Evolutionary conservation across 1,139 yeast species (phyloP).

Genomic region (Yamadazyma diospyri): DNA sequence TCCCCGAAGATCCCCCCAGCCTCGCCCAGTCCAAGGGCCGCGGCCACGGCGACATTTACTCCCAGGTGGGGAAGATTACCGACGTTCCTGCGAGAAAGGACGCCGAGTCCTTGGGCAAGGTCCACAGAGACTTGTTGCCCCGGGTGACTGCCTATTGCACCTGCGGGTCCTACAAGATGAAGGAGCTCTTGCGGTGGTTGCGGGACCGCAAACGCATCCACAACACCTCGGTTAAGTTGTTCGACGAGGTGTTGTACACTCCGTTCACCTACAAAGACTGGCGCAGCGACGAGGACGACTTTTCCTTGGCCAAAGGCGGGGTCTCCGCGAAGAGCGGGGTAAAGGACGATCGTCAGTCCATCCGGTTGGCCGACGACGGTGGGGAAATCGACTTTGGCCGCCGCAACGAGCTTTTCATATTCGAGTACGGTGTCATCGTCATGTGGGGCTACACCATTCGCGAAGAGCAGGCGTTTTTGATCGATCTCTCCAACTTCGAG

Average conservation of each 20-base stretch:
- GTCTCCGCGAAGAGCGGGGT: conserved; percentile 22
- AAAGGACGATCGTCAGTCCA: conserved; percentile 40
- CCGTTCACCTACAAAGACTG: conserved; percentile 84
- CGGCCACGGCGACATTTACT: conserved; percentile 52
- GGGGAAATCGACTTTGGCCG: conserved; percentile 86
- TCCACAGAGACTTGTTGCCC: conserved; percentile 79
- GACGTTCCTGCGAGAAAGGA: conserved; percentile 92
- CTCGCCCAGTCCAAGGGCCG: conserved; percentile 18
- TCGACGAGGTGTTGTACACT: conserved; percentile 91
- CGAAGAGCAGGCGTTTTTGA: conserved; percentile 80
- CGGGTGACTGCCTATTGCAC: conserved; percentile 96
- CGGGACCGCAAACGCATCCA: conserved; percentile 72
- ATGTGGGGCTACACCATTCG: conserved; percentile 89
- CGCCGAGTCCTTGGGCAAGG: conserved; percentile 89
- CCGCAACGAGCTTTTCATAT: conserved; percentile 77
- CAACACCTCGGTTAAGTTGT: conserved; percentile 78
- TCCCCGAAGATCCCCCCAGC: conserved; percentile 73
- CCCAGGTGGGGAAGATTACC: conserved; percentile 79
- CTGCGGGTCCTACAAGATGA: conserved; percentile 87
- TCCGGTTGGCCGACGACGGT: conserved; percentile 85
- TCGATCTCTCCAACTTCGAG: conserved; percentile 83
- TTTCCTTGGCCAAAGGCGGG: conserved; percentile 17
- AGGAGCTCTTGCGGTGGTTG: conserved; percentile 80
- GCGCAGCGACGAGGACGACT: conserved; percentile 45
- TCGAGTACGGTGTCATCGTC: conserved; percentile 93